Evolutionary conservation across 371 early-diverging fungal genomes (phyloP).

Genomic region (Nematocida parisii): DNA sequence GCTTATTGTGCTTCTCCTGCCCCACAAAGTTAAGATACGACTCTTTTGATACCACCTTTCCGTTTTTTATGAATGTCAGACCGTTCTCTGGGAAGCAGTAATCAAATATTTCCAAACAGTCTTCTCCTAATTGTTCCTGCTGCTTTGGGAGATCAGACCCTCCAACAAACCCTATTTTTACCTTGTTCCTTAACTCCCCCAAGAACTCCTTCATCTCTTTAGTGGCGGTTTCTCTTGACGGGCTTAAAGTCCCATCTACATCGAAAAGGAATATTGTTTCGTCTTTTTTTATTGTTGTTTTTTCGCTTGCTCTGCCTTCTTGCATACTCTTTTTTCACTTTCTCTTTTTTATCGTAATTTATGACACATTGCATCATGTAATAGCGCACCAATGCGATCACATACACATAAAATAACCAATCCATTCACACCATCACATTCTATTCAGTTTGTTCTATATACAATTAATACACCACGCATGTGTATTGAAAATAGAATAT

Average conservation of each 20-base stretch:
- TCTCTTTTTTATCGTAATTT: not conserved
- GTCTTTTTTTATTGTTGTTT: not conserved
- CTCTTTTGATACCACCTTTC: conserved; percentile 71
- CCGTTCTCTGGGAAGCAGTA: conserved; percentile 98
- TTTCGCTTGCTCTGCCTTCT: not conserved
- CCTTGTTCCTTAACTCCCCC: conserved; percentile 78
- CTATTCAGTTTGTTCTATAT: no score
- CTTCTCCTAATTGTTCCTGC: conserved; percentile 87
- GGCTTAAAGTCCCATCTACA: conserved; percentile 97
- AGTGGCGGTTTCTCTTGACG: conserved; percentile 73
- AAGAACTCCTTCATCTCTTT: conserved; percentile 79
- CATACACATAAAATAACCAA: no score
- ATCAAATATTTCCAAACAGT: conserved; percentile 84
- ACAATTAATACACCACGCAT: no score
- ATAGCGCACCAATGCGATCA: no score
- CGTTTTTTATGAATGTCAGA: conserved; percentile 82
- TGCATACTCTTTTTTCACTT: conserved; percentile 1
- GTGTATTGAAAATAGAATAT: no score
- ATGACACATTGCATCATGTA: not conserved
- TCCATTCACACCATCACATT: no score
- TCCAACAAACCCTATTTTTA: conserved; percentile 93
- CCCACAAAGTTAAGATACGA: conserved; percentile 87
- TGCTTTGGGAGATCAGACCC: conserved; percentile 94
- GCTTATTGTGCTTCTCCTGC: conserved; percentile 85
- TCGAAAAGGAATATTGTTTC: conserved; percentile 79